Percentiles rank a stretch among this genome's conserved stretches.
phyloP scores from a whole-genome alignment of 192 early-diverging fungal species.

The Helicostylum pulchrum region DNA sequence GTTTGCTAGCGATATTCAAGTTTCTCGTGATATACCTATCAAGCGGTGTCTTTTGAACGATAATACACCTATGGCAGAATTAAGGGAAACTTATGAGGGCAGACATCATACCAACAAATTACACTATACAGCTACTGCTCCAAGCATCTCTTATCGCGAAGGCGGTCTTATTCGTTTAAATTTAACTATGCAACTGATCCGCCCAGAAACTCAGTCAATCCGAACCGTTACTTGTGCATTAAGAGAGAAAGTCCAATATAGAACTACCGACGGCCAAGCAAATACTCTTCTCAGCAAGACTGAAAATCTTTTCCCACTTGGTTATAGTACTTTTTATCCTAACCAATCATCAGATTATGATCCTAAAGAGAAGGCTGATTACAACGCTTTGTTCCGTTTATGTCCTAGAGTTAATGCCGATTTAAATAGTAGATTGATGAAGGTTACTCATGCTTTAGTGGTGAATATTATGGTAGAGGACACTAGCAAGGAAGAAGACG shows the following conservation, averaged over 20 bases:
- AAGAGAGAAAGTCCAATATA: constrained; percentile 35
- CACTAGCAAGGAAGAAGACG: background rate
- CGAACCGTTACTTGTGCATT: constrained; percentile 34
- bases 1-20: constrained; percentile 40
- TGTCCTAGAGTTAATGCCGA: constrained; percentile 35
- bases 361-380: constrained; percentile 23
- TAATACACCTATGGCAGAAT: background rate
- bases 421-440: constrained; percentile 22
- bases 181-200: constrained; percentile 22
- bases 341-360: constrained; percentile 19
- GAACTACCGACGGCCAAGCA: constrained; percentile 26
- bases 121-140: constrained; percentile 30
- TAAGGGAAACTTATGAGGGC: constrained; percentile 18
- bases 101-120: constrained; percentile 10
- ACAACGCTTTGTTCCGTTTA: constrained; percentile 33
- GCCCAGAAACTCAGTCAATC: constrained; percentile 15
- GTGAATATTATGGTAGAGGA: constrained; percentile 29
- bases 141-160: constrained; percentile 35
- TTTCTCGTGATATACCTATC: constrained; percentile 40
- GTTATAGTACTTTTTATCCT: constrained; percentile 29
- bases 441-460: constrained; percentile 28
- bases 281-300: constrained; percentile 14
- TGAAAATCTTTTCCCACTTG: constrained; percentile 36
- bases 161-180: constrained; percentile 37
- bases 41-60: constrained; percentile 41